Conservation (phyloP, 495 filamentous ascomycete species). For the Talaromyces stipitatus region DNA sequence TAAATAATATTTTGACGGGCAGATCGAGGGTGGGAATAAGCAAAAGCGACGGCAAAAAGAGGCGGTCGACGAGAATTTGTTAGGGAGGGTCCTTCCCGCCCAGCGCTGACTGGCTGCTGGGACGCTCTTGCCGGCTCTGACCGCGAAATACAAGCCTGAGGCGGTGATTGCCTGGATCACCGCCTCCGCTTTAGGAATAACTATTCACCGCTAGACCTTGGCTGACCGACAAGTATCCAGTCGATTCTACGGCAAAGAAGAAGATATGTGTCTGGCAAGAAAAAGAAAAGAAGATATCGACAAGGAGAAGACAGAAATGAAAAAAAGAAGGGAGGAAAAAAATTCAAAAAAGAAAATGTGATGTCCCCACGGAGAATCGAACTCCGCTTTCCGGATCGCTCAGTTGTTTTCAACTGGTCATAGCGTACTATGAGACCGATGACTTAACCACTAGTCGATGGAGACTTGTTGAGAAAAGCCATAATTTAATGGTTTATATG, state of each 20-base stretch:
- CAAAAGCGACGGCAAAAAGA: slow-evolving; percentile 8
- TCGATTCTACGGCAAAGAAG: too few relatives aligned
- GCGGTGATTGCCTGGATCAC: slow-evolving; percentile 4
- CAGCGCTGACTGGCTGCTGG: slow-evolving; percentile 7
- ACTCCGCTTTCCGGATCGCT: background rate
- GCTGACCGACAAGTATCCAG: too few relatives aligned
- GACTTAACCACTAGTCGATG: background rate
- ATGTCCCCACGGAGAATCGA: background rate
- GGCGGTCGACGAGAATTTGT: slow-evolving; percentile 3
- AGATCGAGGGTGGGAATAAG: slow-evolving; percentile 5
- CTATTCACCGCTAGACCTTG: background rate
- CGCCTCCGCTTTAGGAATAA: slow-evolving; percentile 5
- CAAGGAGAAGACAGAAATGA: too few relatives aligned
- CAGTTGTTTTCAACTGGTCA: background rate
- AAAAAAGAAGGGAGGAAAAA: background rate
- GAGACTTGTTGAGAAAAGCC: too few relatives aligned
- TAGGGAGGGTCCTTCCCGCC: background rate
- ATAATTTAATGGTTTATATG: too few relatives aligned
- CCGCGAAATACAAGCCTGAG: too few relatives aligned
- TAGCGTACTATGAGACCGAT: background rate
- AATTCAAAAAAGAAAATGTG: background rate
- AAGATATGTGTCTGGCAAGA: too few relatives aligned
- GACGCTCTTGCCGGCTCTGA: background rate
- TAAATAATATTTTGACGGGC: slow-evolving; percentile 5
- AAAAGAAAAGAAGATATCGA: too few relatives aligned